Conservation (phyloP, 2,329 filamentous ascomycete genomes). For the Aspergillus sp. region DNA sequence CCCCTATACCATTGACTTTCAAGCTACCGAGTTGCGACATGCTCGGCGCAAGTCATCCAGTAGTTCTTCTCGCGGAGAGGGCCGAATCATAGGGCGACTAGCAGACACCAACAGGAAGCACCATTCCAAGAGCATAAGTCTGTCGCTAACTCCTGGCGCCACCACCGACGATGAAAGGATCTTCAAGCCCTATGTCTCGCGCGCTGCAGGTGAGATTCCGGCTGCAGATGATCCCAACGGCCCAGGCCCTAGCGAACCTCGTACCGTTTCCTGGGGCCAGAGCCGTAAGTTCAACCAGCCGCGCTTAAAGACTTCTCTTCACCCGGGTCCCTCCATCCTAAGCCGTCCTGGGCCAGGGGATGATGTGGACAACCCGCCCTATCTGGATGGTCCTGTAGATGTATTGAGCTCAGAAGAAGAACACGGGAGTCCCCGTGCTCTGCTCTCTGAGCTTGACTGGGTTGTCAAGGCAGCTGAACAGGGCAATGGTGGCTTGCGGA, state of each 20-base stretch:
- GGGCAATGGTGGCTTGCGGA: constrained; percentile 87
- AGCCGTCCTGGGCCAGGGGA: constrained; percentile 45
- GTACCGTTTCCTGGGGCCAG: constrained; percentile 74
- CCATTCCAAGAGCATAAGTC: constrained; percentile 24
- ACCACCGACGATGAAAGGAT: constrained; percentile 43
- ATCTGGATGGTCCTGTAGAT: constrained; percentile 22
- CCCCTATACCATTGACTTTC: constrained; percentile 42
- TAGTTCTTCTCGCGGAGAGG: constrained; percentile 26
- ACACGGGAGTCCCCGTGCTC: constrained; percentile 60
- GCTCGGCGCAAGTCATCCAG: constrained; percentile 26
- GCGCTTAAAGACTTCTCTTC: constrained; percentile 70
- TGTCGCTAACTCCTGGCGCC: constrained; percentile 38
- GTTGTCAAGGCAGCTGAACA: constrained; percentile 80
- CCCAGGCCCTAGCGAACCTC: constrained; percentile 62
- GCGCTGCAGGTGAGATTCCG: constrained; percentile 30
- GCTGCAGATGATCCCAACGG: constrained; percentile 33
- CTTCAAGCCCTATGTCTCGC: constrained; percentile 38
- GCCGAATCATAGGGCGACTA: constrained; percentile 28
- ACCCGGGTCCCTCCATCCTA: constrained; percentile 72
- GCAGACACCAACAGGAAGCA: constrained; percentile 23
- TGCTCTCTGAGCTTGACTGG: constrained; percentile 76
- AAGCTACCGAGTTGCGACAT: constrained; percentile 25
- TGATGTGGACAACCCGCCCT: constrained; percentile 22
- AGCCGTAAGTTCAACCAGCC: constrained; percentile 73
- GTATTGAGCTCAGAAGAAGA: constrained; percentile 20